phyloP scores from a whole-genome alignment of 140 eudicot genomes.

The Bidens hawaiensis region DNA sequence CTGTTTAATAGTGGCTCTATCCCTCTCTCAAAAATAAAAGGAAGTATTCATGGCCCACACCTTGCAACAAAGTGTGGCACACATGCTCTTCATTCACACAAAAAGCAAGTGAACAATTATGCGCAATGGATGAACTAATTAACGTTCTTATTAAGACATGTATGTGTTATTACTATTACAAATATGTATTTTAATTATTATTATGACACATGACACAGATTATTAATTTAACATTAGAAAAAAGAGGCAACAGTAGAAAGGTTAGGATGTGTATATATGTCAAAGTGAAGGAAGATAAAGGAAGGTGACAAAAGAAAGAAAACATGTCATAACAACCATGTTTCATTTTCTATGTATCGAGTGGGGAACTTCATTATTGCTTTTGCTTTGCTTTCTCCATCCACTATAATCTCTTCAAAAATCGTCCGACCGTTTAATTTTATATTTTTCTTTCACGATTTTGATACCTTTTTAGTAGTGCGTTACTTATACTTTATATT shows the following conservation, averaged over 20 bases:
- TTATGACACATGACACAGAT: neutral
- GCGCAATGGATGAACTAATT: no score
- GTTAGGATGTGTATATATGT: neutral
- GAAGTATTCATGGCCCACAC: neutral
- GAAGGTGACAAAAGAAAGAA: slow-evolving; percentile 8
- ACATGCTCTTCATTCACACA: neutral
- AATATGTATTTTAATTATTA: no score
- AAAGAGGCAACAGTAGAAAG: neutral
- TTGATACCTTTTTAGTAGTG: neutral
- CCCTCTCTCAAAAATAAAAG: no score
- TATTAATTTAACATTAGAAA: neutral
- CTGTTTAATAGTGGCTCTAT: no score
- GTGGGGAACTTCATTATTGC: slow-evolving; percentile 12
- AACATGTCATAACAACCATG: slow-evolving; percentile 7
- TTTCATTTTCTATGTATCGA: neutral
- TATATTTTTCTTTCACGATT: neutral
- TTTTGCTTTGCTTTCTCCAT: neutral
- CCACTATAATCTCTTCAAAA: slow-evolving; percentile 3
- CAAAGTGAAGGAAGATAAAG: neutral
- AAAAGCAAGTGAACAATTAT: no score
- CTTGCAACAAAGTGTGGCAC: neutral
- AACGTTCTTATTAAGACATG: no score
- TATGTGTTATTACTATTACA: no score
- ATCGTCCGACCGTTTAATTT: neutral
- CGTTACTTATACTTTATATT: neutral